A percentile compares a stretch with the other conserved stretches of the same genome.
phyloP scores from a whole-genome alignment of 2,329 filamentous ascomycete genomes.

The Penicillium sp. region DNA sequence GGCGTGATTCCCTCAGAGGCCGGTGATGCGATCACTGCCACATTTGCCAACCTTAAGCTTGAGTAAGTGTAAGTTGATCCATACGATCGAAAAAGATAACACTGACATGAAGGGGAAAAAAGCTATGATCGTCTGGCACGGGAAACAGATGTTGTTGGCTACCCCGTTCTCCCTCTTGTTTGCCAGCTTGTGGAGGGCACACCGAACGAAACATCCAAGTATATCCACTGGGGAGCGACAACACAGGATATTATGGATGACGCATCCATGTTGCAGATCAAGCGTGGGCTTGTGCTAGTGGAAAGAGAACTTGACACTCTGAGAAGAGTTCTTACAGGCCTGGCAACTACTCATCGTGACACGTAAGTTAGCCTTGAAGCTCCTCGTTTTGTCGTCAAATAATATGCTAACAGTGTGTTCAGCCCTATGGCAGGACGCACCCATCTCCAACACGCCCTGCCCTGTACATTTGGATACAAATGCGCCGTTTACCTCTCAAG shows the following conservation, averaged over 20 bases:
- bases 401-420: neutral
- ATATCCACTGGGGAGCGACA: conserved; percentile 62
- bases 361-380: conserved; percentile 25
- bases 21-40: conserved; percentile 21
- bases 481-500: conserved; percentile 14
- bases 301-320: conserved; percentile 28
- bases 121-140: conserved; percentile 21
- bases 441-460: conserved; percentile 60
- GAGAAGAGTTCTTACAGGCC: conserved; percentile 41
- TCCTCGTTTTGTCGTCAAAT: neutral
- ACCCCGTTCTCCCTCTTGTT: conserved; percentile 31
- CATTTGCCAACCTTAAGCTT: conserved; percentile 16
- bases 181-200: conserved; percentile 26
- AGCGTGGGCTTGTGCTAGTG: conserved; percentile 46
- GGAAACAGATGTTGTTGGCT: conserved; percentile 33
- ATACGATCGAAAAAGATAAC: neutral
- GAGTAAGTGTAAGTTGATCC: conserved; percentile 10
- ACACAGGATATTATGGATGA: conserved; percentile 63
- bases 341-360: conserved; percentile 52
- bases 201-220: conserved; percentile 34
- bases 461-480: conserved; percentile 54
- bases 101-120: neutral
- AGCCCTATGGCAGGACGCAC: conserved; percentile 59
- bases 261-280: conserved; percentile 57
- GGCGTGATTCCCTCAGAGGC: conserved; percentile 27